phyloP scores from a whole-genome alignment of 2,329 filamentous ascomycete genomes.

The Basipetospora chlamydospora region DNA sequence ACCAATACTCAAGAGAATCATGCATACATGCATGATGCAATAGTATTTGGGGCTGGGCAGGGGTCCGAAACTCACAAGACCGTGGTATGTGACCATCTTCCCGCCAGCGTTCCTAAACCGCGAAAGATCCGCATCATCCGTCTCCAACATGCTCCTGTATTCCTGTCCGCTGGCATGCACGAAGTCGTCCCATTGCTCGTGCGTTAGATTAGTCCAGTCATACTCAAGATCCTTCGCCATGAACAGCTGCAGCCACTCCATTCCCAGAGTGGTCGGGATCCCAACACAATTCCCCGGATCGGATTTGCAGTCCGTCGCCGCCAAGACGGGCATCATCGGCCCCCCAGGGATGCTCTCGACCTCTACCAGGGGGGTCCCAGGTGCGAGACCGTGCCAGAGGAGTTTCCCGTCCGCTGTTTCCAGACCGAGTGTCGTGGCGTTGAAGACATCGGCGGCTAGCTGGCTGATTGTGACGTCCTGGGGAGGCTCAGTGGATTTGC shows the following conservation, averaged over 20 bases:
- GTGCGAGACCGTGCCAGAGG: conserved; percentile 23
- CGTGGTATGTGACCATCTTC: conserved; percentile 28
- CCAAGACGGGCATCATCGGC: background rate
- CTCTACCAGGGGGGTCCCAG: no score
- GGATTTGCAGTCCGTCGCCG: background rate
- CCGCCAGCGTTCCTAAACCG: conserved; percentile 19
- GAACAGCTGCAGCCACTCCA: conserved; percentile 12
- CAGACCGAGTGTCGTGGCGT: conserved; percentile 15
- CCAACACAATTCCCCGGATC: conserved; percentile 6
- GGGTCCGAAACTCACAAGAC: conserved; percentile 10
- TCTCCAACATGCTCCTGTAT: conserved; percentile 13
- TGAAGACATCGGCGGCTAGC: conserved; percentile 19
- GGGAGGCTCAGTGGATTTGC: no score
- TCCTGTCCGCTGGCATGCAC: background rate
- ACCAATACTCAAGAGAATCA: no score
- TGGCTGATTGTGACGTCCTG: conserved; percentile 18
- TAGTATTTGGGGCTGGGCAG: no score
- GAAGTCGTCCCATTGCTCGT: conserved; percentile 7
- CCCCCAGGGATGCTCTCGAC: no score
- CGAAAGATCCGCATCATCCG: conserved; percentile 15
- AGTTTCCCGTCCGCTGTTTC: conserved; percentile 14
- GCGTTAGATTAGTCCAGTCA: conserved; percentile 9
- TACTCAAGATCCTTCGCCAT: conserved; percentile 15
- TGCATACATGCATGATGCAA: no score
- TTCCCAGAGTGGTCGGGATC: conserved; percentile 9